phyloP scores from a whole-genome alignment of 495 filamentous ascomycete genomes.

The Neurospora sp. region DNA sequence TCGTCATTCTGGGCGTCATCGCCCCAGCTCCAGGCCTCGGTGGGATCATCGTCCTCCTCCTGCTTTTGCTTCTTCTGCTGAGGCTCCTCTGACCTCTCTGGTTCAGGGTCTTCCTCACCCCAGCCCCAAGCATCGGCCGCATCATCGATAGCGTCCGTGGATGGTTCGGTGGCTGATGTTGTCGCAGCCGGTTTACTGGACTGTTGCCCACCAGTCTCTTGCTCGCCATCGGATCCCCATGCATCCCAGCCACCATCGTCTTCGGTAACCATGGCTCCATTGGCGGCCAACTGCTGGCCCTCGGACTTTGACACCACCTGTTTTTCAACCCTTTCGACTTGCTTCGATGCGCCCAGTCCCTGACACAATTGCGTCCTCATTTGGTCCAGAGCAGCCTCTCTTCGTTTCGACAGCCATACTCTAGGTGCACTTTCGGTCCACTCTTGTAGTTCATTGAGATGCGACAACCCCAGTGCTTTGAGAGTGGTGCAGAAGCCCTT shows the following conservation, averaged over 20 bases:
- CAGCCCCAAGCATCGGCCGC: slow-evolving; percentile 50
- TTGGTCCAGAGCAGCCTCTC: slow-evolving; percentile 62
- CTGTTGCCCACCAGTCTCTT: slow-evolving; percentile 14
- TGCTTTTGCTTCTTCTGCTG: slow-evolving; percentile 13
- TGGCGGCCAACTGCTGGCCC: slow-evolving; percentile 45
- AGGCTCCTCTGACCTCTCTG: slow-evolving; percentile 9
- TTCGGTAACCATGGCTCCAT: slow-evolving; percentile 32
- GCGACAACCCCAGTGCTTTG: slow-evolving; percentile 53
- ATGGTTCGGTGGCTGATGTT: not conserved
- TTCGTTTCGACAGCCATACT: slow-evolving; percentile 78
- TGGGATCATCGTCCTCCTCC: slow-evolving; percentile 42
- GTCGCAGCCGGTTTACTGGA: slow-evolving; percentile 12
- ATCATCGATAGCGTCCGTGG: slow-evolving; percentile 32
- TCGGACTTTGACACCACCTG: slow-evolving; percentile 62
- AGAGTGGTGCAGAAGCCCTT: slow-evolving; percentile 53
- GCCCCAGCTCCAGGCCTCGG: slow-evolving; percentile 66
- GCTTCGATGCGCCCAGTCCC: slow-evolving; percentile 50
- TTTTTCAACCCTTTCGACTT: slow-evolving; percentile 77
- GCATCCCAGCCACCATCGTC: slow-evolving; percentile 65
- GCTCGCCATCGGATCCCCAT: slow-evolving; percentile 53
- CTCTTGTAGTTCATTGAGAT: slow-evolving; percentile 57
- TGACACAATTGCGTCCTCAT: slow-evolving; percentile 57
- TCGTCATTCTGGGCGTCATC: slow-evolving; percentile 35
- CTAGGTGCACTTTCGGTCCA: slow-evolving; percentile 74
- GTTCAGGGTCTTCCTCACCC: slow-evolving; percentile 42